These are phyloP conservation scores for Daldinia sp. DNA, from an alignment of 2,329 filamentous ascomycete species.

Conservation along the genomic window DNA sequence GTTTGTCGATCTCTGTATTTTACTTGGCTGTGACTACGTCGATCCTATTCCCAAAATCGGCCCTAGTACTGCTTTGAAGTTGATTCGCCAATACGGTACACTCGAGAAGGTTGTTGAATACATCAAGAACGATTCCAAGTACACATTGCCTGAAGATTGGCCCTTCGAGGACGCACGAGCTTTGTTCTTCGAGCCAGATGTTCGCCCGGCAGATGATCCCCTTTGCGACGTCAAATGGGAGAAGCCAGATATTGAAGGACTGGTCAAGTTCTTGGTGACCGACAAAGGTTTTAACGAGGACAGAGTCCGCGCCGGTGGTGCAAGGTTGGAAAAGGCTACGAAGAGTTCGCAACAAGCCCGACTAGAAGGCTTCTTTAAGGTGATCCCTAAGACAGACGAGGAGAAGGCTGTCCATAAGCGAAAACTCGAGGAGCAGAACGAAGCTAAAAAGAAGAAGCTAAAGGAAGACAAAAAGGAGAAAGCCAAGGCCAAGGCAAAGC, in stretches of 20 bases:
- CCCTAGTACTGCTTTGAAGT: constrained; percentile 88
- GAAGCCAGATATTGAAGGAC: constrained; percentile 87
- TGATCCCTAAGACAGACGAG: constrained; percentile 85
- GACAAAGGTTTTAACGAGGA: constrained; percentile 99
- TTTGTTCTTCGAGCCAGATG: constrained; percentile 92
- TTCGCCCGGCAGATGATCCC: constrained; percentile 82
- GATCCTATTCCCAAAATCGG: constrained; percentile 96
- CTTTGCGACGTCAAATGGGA: constrained; percentile 99
- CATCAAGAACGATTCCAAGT: constrained; percentile 82
- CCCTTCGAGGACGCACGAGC: constrained; percentile 91
- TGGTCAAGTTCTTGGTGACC: constrained; percentile 88
- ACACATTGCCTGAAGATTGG: constrained; percentile 93
- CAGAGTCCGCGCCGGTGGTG: constrained; percentile 82
- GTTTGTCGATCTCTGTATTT: constrained; percentile 98
- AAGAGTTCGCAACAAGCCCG: constrained; percentile 92
- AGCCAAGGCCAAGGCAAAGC: constrained; percentile 89
- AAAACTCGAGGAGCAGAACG: constrained; percentile 92
- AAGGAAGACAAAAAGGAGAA: constrained; percentile 97
- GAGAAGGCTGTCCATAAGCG: constrained; percentile 89
- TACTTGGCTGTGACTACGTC: constrained; percentile 97
- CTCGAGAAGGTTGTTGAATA: constrained; percentile 88
- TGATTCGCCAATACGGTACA: constrained; percentile 91
- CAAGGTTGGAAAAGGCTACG: constrained; percentile 86
- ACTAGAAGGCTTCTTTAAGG: constrained; percentile 97
- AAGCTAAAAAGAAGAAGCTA: constrained; percentile 93